phyloP scores from a whole-genome alignment of 768 basidiomycete genomes.

The Trametes cubensis region DNA sequence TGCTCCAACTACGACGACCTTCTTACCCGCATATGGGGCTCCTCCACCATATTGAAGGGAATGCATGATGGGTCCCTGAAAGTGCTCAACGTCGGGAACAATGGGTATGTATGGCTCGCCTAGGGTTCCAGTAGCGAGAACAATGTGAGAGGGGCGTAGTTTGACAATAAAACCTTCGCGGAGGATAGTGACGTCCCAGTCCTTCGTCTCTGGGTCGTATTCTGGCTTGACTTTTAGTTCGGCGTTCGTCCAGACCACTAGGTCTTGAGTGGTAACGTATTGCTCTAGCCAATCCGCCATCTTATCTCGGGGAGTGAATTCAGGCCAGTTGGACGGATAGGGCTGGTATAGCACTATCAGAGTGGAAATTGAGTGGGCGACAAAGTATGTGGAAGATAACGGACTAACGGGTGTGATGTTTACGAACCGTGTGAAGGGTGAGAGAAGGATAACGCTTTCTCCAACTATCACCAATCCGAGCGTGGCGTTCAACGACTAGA shows the following conservation, averaged over 20 bases:
- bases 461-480: constrained; percentile 60
- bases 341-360: constrained; percentile 12
- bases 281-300: constrained; percentile 70
- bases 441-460: constrained; percentile 60
- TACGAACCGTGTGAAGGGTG: constrained; percentile 42
- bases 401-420: constrained; percentile 38
- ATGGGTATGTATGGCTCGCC: constrained; percentile 49
- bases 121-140: constrained; percentile 59
- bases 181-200: constrained; percentile 52
- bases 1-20: constrained; percentile 69
- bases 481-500: constrained; percentile 60
- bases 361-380: background rate
- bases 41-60: constrained; percentile 54
- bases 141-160: constrained; percentile 50
- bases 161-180: constrained; percentile 38
- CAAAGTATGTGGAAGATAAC: constrained; percentile 42
- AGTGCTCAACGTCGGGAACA: constrained; percentile 47
- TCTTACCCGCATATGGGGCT: constrained; percentile 57
- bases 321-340: constrained; percentile 22
- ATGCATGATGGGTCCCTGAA: constrained; percentile 57
- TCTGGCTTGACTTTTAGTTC: constrained; percentile 39
- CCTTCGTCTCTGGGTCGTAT: constrained; percentile 41
- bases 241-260: constrained; percentile 65
- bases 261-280: constrained; percentile 60
- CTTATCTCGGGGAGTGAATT: constrained; percentile 50